Percentiles rank a stretch among this genome's conserved stretches.
phyloP scores from a whole-genome alignment of 1,284 basidiomycete species.

The Pholiota adiposa region DNA sequence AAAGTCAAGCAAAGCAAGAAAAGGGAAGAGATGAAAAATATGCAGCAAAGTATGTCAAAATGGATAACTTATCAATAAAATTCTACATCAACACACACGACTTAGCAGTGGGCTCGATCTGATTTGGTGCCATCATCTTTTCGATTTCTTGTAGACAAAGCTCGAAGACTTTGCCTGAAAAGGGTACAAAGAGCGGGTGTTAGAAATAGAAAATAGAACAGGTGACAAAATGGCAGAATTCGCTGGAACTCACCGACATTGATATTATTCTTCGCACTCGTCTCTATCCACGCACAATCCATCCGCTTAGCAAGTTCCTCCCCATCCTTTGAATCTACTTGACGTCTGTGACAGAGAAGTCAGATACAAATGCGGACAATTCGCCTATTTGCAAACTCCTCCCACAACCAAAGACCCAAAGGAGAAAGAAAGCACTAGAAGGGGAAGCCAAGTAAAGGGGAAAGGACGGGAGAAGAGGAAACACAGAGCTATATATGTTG shows the following conservation, averaged over 20 bases:
- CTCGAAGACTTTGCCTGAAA: conserved; percentile 85
- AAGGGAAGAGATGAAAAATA: background rate
- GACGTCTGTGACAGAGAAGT: conserved; percentile 49
- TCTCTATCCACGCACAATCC: conserved; percentile 84
- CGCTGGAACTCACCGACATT: conserved; percentile 82
- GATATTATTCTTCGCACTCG: conserved; percentile 86
- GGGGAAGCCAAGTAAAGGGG: conserved; percentile 11
- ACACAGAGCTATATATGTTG: background rate
- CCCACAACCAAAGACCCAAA: background rate
- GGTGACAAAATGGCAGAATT: background rate
- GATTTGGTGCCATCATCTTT: conserved; percentile 61
- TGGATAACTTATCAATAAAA: conserved; percentile 9
- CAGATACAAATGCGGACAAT: background rate
- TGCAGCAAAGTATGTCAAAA: background rate
- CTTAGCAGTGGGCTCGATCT: conserved; percentile 61
- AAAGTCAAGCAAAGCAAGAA: background rate
- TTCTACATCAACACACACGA: conserved; percentile 72
- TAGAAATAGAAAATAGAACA: background rate
- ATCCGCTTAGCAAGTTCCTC: conserved; percentile 76
- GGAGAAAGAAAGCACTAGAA: background rate
- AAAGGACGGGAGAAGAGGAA: conserved; percentile 7
- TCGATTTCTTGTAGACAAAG: conserved; percentile 88
- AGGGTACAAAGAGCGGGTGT: background rate
- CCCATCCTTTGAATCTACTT: conserved; percentile 79
- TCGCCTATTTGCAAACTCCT: background rate